phyloP scores from a whole-genome alignment of 2,329 filamentous ascomycete genomes.

The Verticillium tricorpus region DNA sequence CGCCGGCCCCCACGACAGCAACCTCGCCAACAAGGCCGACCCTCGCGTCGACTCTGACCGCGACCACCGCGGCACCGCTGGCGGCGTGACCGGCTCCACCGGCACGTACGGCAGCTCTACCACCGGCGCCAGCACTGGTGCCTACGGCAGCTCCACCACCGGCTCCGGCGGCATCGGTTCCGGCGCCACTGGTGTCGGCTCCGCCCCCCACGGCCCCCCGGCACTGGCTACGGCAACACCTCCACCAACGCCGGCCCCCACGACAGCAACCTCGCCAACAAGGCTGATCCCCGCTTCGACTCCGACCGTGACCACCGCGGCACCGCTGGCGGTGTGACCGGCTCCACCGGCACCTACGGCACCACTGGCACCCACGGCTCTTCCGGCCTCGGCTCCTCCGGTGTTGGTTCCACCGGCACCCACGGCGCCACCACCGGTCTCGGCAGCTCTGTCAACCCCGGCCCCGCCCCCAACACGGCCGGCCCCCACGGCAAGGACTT shows the following conservation, averaged over 20 bases:
- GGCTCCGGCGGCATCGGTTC: not conserved
- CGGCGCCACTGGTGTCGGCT: constrained; percentile 1
- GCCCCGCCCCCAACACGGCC: constrained; percentile 28
- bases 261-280: constrained; percentile 34
- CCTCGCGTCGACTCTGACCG: constrained; percentile 52
- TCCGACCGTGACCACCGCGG: constrained; percentile 32
- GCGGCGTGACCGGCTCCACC: constrained; percentile 16
- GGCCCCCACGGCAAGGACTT: constrained; percentile 45
- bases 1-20: constrained; percentile 40
- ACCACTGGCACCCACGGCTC: constrained; percentile 39
- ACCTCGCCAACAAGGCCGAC: constrained; percentile 46
- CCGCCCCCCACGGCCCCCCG: constrained; percentile 10
- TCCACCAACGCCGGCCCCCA: constrained; percentile 36
- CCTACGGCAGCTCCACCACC: not conserved
- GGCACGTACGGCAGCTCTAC: constrained; percentile 12
- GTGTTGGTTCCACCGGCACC: constrained; percentile 27
- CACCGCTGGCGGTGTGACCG: too few relatives aligned
- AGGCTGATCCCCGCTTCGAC: constrained; percentile 44
- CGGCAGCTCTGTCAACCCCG: constrained; percentile 20
- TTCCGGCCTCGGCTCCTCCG: constrained; percentile 39
- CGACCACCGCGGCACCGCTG: constrained; percentile 29
- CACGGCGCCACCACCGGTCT: constrained; percentile 17
- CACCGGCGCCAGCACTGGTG: constrained; percentile 13
- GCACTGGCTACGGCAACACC: constrained; percentile 21
- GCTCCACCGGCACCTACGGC: constrained; percentile 8